phyloP scores from a whole-genome alignment of 768 basidiomycete genomes.

The Phlebiopsis gigantea region DNA sequence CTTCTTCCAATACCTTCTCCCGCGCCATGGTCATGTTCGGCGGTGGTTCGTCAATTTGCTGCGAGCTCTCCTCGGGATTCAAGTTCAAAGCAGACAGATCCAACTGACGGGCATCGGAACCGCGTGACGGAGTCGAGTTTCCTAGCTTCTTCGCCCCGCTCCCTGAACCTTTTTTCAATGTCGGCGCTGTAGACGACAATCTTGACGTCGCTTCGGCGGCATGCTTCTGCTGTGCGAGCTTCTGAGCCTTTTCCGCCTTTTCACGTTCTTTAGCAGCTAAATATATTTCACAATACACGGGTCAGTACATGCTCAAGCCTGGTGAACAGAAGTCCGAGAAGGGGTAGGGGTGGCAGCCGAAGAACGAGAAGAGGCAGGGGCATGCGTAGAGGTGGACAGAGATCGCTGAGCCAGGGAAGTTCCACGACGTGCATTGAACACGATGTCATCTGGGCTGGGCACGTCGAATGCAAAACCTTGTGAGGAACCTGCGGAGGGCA shows the following conservation, averaged over 20 bases:
- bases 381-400: conserved; percentile 14
- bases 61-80: conserved; percentile 37
- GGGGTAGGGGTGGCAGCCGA: conserved; percentile 29
- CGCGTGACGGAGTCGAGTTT: conserved; percentile 36
- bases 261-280: conserved; percentile 77
- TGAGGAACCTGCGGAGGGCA: conserved; percentile 29
- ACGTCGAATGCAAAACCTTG: conserved; percentile 64
- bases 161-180: conserved; percentile 35
- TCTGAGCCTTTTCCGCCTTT: conserved; percentile 73
- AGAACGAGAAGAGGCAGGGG: conserved; percentile 16
- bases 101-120: conserved; percentile 50
- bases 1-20: conserved; percentile 84
- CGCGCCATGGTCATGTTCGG: conserved; percentile 66
- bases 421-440: conserved; percentile 74
- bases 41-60: conserved; percentile 37
- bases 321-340: conserved; percentile 16
- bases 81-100: conserved; percentile 78
- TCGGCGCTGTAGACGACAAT: conserved; percentile 18
- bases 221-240: conserved; percentile 43
- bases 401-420: conserved; percentile 49
- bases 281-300: conserved; percentile 23
- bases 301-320: conserved; percentile 28
- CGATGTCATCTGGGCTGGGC: conserved; percentile 90
- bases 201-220: conserved; percentile 13
- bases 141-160: conserved; percentile 32